Base-by-base conservation (phyloP, 73 alveolate genomes). In the Paramecium tetraurelia region DNA sequence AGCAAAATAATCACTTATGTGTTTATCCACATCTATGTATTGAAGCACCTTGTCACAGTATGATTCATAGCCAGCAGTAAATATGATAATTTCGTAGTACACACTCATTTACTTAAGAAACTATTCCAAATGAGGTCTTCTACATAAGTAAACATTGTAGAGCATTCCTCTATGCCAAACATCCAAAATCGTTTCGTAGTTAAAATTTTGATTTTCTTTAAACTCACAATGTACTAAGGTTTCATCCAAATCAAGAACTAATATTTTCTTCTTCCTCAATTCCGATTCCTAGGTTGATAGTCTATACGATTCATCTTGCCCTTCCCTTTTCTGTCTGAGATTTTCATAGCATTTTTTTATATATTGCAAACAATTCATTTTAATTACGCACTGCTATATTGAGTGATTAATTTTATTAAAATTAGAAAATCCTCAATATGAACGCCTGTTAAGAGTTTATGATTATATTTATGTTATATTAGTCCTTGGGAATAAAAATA, bases 31-130 rank as follows among this genome's bases (percentile, higher is more conserved):
- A 80, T 80, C 90, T 40, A 80, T 80, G 31, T 80, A 80, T 80
- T 80, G 5, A 9, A 80, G 38, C 4, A 80, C 90, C 24, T 80
- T 80, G 21, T 80, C 75, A 80, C 90, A 80, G 22, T 80, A 80
- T 18, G 90, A 80, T 46, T 80, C 90, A 80, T 80, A 80, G 24
- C 90, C 90, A 41, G 90, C 90, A 24, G 90, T 80, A 35, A 80
- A 80, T 40, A 80, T 46, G 6, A 80, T 80, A 3, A 80, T 80
- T 31, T 80, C 90, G 29, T 44, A 80, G 22, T 12, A 24, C 12
- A 20, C 48, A 80, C 90, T 80, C 90, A 80, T 80, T 24, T 44
- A 14, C 21, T 40, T 24, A 8, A 80, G 29, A 46, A 80, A 80
- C 43, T 80, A 57, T 46, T 12, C n/a, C 22, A 80, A 46, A 80